Base-by-base conservation (phyloP, 2,329 filamentous ascomycete genomes). In the Exserohilum rostratum region DNA sequence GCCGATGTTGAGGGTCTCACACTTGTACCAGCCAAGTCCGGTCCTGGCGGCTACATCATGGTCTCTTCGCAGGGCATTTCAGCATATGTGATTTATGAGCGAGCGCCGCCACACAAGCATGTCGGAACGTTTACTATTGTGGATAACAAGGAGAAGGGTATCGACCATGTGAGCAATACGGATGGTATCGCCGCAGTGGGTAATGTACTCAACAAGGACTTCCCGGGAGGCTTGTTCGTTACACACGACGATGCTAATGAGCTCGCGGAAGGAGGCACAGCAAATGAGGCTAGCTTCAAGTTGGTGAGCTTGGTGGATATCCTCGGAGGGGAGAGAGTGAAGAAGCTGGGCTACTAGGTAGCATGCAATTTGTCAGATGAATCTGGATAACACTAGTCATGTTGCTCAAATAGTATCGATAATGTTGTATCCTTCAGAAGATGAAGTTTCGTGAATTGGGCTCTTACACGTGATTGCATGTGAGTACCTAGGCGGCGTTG, bases 1-100 rank as follows among this genome's bases (percentile, higher is more conserved):
- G 80, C 80, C 1, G 82, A 84, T 17, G 79, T 83, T n/a, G 82
- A 84, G 55, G 82, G 82, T 9, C 77, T 85, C 10, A 80, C 82
- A 0, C 70, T 84, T 0, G 75, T 84, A 0, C 73, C 78, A n/a
- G 81, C 81, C 3, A 66, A 74, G 40, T 76, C 71, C 0, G 71
- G 76, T 0, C 66, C 78, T 2, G 63, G 78, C 15, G 82, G 82
- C 0, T 84, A 80, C 66, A 76, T 85, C 20, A 67, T 85, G 13
- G 80, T 83, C 5, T 83, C 80, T 2, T 80, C 77, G 53, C 81
- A 84, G 58, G 82, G 82, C 3, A 80, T 83, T 29, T 83, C 80
- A 52, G 77, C 80, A 1, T 84, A 81, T 62, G 78, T 82, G 45
- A 73, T 84, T 34, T 83, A 84, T 67, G 74, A 76, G 5, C 77